Evolutionary conservation across 2,329 filamentous ascomycete genomes (phyloP), one percentile per base, ranked within the genome.

Genomic region (Zasmidium angulare): DNA sequence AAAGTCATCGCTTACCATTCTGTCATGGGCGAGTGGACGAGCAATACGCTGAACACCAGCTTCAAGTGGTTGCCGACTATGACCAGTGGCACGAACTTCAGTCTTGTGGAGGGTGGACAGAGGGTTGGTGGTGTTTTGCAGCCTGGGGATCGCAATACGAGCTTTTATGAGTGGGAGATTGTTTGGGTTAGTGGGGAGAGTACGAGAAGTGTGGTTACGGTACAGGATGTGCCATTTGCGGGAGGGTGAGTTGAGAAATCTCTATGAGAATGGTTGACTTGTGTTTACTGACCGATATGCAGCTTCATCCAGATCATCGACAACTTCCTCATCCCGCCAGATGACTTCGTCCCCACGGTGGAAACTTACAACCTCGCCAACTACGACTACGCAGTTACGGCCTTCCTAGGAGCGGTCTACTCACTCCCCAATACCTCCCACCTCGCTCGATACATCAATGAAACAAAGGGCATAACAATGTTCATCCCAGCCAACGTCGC

Each of bases 271-370:
- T n/a, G n/a, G n/a, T n/a, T n/a, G n/a, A n/a, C n/a, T n/a, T n/a
- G n/a, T n/a, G n/a, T n/a, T 47, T 23, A 50, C 50, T 40, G 12
- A 31, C 22, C 2, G 24, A 29, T 29, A 11, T 9, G 24, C 53
- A 83, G 83, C 23, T 74, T 82, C 26, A 79, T 87, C 2, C 82
- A 85, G 53, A 69, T 83, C 4, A 75, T 84, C 53, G 81, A 84
- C 70, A 79, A 79, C 31, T 73, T 84, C 21, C 72, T 84, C 46
- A 75, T 81, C 1, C 79, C 82, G 1, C 83, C 82, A 0, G 60
- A 69, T 19, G 77, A 75, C 36, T 67, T 81, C 20, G 75, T 78
- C 7, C 68, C 68, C 17, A 82, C 80, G 0, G 72, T 79, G 1
- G 59, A 58, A 20, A 29, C 52, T n/a, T 63, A 60, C 55, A 63